These are phyloP conservation scores for Heliosperma pusillum DNA, from an alignment of 148 eudicot species.

Conservation along the genomic window DNA sequence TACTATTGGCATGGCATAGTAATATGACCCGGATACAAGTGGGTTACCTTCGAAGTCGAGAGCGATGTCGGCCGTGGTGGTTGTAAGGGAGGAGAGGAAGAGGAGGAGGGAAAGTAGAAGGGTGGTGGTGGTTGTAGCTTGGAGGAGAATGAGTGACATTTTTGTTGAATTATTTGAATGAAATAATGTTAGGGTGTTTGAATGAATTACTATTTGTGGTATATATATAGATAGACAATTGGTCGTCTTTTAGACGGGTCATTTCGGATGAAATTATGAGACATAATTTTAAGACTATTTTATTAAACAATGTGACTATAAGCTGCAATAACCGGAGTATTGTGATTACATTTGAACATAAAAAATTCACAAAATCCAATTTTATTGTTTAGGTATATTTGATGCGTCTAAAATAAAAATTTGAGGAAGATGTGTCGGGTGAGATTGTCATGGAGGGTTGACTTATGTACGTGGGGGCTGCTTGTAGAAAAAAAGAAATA, in stretches of 20 bases:
- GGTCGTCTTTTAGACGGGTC: no score
- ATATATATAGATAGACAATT: conserved; percentile 11
- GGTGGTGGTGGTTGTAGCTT: no score
- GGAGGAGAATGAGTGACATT: not conserved
- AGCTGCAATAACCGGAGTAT: no score
- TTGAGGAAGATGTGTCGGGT: no score
- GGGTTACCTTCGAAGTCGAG: not conserved
- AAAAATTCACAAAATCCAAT: no score
- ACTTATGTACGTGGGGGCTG: not conserved
- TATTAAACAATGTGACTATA: no score
- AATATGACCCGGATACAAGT: not conserved
- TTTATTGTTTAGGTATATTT: no score
- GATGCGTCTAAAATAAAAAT: no score
- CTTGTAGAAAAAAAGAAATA: not conserved
- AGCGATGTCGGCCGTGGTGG: not conserved
- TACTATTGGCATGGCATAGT: conserved; percentile 5
- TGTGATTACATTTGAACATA: no score
- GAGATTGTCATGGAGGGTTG: not conserved
- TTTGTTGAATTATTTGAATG: not conserved
- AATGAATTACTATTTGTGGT: not conserved
- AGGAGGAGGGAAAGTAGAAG: conserved; percentile 5
- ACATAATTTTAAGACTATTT: no score
- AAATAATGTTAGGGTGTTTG: not conserved
- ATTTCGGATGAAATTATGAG: no score
- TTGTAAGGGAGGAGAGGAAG: not conserved